These are phyloP conservation scores for Plantago lanceolata DNA, from an alignment of 305 asterid genomes.

Conservation along the genomic window DNA sequence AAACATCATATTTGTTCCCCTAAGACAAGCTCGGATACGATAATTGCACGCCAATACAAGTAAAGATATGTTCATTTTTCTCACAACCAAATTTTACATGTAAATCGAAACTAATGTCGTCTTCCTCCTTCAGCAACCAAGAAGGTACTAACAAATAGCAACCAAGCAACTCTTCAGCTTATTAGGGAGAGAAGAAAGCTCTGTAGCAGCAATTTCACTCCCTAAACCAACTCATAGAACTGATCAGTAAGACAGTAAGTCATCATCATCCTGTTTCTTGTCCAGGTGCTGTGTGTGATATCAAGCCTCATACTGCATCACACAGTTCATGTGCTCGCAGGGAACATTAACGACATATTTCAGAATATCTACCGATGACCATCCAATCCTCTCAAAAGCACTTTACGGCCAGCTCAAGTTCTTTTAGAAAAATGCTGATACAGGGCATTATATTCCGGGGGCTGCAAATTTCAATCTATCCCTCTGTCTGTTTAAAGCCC, in stretches of 20 bases:
- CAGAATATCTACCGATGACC: not conserved
- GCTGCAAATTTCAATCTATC: constrained; percentile 59
- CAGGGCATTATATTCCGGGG: constrained; percentile 48
- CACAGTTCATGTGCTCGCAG: constrained; percentile 18
- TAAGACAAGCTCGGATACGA: not conserved
- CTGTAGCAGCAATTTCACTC: not conserved
- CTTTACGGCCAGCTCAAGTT: not conserved
- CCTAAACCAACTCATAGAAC: not conserved
- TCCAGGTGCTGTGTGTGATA: not conserved
- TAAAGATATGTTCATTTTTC: too few species aligned
- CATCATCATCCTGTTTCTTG: not conserved
- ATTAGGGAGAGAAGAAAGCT: not conserved
- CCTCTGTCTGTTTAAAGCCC: constrained; percentile 38
- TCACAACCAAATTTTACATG: not conserved
- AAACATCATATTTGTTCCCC: not conserved
- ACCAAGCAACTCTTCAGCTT: too few species aligned
- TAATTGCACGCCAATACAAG: not conserved
- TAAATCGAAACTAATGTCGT: not conserved
- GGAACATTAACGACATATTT: constrained; percentile 11
- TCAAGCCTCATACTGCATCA: not conserved
- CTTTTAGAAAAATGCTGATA: constrained; percentile 2
- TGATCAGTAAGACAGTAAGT: not conserved
- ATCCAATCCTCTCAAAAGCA: constrained; percentile 11
- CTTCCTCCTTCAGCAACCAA: not conserved
- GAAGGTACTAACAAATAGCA: too few species aligned